These are phyloP conservation scores for Pharnaceum exiguum DNA, from an alignment of 148 eudicot species.

Conservation along the genomic window DNA sequence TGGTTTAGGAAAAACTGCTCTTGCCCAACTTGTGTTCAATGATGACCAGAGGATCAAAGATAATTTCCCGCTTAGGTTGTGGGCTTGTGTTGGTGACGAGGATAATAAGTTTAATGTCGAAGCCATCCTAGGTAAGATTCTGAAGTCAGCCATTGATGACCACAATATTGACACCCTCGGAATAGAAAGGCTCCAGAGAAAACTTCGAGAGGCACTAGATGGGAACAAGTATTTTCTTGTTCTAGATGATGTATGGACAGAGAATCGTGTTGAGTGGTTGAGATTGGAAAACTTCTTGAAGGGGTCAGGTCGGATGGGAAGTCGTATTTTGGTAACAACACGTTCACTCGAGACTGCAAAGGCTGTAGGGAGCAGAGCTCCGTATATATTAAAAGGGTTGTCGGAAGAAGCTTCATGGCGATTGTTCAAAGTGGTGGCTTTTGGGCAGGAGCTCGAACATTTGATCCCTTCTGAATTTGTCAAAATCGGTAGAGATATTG, in stretches of 20 bases:
- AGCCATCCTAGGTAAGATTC: neutral
- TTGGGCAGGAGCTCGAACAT: neutral
- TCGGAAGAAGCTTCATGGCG: constrained; percentile 12
- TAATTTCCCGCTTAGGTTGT: neutral
- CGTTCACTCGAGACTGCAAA: neutral
- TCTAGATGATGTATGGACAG: constrained; percentile 13
- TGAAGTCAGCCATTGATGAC: neutral
- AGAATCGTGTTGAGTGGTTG: neutral
- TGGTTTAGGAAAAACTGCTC: constrained; percentile 11
- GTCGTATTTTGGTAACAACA: constrained; percentile 6
- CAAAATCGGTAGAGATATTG: constrained; percentile 15
- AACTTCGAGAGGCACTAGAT: neutral
- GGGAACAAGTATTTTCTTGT: constrained; percentile 11
- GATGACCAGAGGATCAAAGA: neutral
- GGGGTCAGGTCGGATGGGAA: neutral
- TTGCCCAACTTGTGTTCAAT: constrained; percentile 12
- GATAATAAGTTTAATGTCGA: constrained; percentile 3
- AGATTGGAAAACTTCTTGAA: neutral
- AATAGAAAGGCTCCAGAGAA: neutral
- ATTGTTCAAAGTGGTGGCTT: constrained; percentile 6
- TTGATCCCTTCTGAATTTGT: neutral
- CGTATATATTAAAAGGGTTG: neutral
- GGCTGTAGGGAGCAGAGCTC: neutral
- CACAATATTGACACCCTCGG: neutral
- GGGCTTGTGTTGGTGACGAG: constrained; percentile 15